phyloP scores from a whole-genome alignment of 2,329 filamentous ascomycete species.

The Microdochium bolleyi region DNA sequence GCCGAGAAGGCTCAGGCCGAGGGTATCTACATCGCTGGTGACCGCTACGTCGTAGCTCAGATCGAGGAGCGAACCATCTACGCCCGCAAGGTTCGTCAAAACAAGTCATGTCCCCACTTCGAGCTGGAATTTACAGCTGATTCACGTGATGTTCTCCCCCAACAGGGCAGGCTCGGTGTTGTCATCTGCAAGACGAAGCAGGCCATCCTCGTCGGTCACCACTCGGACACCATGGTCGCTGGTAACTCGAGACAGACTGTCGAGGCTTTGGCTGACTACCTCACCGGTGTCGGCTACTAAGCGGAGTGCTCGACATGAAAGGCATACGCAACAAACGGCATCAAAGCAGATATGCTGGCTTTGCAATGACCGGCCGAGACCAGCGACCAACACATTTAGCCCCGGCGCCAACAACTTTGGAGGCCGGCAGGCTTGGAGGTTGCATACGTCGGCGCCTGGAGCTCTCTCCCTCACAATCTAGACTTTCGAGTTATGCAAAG shows the following conservation, averaged over 20 bases:
- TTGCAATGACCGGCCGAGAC: too few relatives aligned
- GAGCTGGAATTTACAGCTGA: neutral
- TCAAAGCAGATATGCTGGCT: too few relatives aligned
- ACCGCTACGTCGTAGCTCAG: conserved; percentile 71
- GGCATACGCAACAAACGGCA: too few relatives aligned
- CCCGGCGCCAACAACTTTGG: too few relatives aligned
- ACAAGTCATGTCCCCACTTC: neutral
- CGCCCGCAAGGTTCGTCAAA: conserved; percentile 65
- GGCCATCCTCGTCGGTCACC: conserved; percentile 82
- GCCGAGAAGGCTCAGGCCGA: conserved; percentile 61
- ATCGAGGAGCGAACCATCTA: conserved; percentile 75
- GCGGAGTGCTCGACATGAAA: neutral
- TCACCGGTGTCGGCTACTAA: conserved; percentile 73
- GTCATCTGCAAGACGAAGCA: conserved; percentile 80
- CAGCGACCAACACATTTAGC: too few relatives aligned
- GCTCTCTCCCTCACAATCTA: too few relatives aligned
- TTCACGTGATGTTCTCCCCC: neutral
- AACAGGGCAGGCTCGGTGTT: conserved; percentile 67
- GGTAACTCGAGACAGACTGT: conserved; percentile 72
- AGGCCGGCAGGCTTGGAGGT: too few relatives aligned
- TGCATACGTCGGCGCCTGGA: too few relatives aligned
- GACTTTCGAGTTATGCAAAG: too few relatives aligned
- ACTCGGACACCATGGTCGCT: conserved; percentile 65
- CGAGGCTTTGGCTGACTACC: conserved; percentile 80
- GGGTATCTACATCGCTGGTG: conserved; percentile 68